A percentile compares a stretch with the other conserved stretches of the same genome.
These are phyloP conservation scores for Fusarium hostae DNA, from an alignment of 2,329 filamentous ascomycete species.

Conservation along the genomic window DNA sequence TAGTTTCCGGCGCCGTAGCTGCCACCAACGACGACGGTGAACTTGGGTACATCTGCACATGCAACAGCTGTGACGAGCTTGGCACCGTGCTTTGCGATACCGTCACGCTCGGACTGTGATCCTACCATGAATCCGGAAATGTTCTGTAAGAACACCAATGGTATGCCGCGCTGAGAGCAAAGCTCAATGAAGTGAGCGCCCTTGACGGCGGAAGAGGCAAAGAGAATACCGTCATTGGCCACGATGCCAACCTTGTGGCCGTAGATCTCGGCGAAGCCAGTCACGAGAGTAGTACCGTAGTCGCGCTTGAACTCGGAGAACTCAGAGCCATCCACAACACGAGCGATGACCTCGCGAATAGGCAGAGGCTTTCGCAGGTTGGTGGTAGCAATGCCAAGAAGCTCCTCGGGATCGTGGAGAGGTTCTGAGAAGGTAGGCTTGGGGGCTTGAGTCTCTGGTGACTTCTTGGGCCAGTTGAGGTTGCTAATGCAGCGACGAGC, in stretches of 20 bases:
- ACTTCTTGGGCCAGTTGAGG: conserved; percentile 81
- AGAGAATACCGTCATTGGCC: conserved; percentile 95
- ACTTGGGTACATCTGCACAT: conserved; percentile 94
- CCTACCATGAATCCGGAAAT: conserved; percentile 99
- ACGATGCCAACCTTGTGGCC: conserved; percentile 92
- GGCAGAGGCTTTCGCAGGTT: conserved; percentile 88
- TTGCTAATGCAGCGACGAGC: conserved; percentile 86
- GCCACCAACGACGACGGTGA: conserved; percentile 94
- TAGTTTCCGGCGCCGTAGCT: conserved; percentile 97
- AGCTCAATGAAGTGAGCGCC: conserved; percentile 97
- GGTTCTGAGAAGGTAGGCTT: conserved; percentile 73
- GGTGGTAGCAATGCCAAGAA: conserved; percentile 88
- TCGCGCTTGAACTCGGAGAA: conserved; percentile 96
- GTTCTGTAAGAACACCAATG: conserved; percentile 94
- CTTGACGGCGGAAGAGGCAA: conserved; percentile 89
- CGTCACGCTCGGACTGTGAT: conserved; percentile 87
- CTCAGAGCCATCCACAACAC: conserved; percentile 88
- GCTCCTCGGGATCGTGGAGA: conserved; percentile 80
- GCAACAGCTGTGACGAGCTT: conserved; percentile 96
- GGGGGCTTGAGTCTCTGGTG: conserved; percentile 52
- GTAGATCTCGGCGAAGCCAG: conserved; percentile 90
- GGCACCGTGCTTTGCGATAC: conserved; percentile 97
- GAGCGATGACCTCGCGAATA: conserved; percentile 89
- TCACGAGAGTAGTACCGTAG: conserved; percentile 90
- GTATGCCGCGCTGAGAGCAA: conserved; percentile 88